Percentiles rank a stretch among this genome's conserved stretches.
Evolutionary conservation across 2,329 filamentous ascomycete genomes (phyloP).

Genomic region (Claviceps purpurea): DNA sequence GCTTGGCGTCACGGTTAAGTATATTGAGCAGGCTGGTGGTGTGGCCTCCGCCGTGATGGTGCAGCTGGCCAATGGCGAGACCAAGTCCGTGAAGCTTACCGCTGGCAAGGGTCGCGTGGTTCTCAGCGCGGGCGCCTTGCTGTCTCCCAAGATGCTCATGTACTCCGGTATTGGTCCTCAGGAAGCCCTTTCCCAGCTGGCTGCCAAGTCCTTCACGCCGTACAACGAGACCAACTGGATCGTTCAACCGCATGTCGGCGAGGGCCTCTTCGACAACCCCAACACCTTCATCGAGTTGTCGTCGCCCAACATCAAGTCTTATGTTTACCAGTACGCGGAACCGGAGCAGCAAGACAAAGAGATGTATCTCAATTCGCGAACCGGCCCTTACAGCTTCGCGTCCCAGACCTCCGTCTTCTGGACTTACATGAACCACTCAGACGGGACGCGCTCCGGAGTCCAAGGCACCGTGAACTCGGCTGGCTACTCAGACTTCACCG

Average conservation of each 20-base stretch:
- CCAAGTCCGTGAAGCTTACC: constrained; percentile 18
- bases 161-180: constrained; percentile 29
- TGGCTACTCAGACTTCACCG: constrained; percentile 26
- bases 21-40: constrained; percentile 26
- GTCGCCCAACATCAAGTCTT: constrained; percentile 29
- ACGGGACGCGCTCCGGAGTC: constrained; percentile 28
- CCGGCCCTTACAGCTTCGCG: constrained; percentile 39
- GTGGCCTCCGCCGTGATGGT: constrained; percentile 29
- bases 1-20: constrained; percentile 28
- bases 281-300: constrained; percentile 39
- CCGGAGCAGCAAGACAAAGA: constrained; percentile 27
- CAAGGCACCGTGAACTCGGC: constrained; percentile 40
- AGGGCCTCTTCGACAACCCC: constrained; percentile 40
- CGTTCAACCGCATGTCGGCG: constrained; percentile 33
- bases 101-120: constrained; percentile 17
- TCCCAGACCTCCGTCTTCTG: constrained; percentile 41
- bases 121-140: constrained; percentile 25
- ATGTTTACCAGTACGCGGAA: constrained; percentile 30
- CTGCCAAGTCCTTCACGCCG: constrained; percentile 7
- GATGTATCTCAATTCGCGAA: constrained; percentile 32
- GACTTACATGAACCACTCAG: constrained; percentile 28
- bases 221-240: constrained; percentile 28
- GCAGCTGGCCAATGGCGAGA: constrained; percentile 16
- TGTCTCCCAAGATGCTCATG: constrained; percentile 29
- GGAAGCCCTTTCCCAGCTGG: constrained; percentile 19